Percentiles rank a stretch among this genome's conserved stretches.
These are phyloP conservation scores for Tylopilus felleus DNA, from an alignment of 768 basidiomycete species.

Conservation along the genomic window DNA sequence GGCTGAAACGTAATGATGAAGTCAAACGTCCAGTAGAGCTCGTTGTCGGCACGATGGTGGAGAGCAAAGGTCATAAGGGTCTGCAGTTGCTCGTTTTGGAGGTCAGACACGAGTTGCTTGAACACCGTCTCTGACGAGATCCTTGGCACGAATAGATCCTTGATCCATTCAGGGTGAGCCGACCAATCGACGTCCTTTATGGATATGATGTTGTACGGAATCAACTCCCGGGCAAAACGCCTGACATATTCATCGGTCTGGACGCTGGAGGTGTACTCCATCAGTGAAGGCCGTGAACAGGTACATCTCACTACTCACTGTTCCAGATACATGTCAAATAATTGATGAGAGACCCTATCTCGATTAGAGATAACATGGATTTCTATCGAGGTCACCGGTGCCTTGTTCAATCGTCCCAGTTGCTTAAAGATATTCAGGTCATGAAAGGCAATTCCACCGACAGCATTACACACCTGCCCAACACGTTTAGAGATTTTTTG, in stretches of 20 bases:
- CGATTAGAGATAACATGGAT: slow-evolving; percentile 69
- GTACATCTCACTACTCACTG: slow-evolving; percentile 53
- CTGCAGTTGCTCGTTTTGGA: slow-evolving; percentile 17
- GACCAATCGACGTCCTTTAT: slow-evolving; percentile 42
- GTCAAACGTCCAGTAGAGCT: slow-evolving; percentile 51
- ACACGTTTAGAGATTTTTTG: slow-evolving; percentile 57
- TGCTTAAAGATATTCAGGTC: slow-evolving; percentile 38
- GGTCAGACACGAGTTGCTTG: slow-evolving; percentile 22
- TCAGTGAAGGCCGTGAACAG: background rate
- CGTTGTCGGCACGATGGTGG: slow-evolving; percentile 52
- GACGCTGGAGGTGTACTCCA: slow-evolving; percentile 31
- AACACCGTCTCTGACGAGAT: slow-evolving; percentile 12
- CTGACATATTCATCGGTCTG: slow-evolving; percentile 45
- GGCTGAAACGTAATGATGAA: slow-evolving; percentile 29
- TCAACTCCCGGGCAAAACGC: slow-evolving; percentile 43
- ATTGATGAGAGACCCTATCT: slow-evolving; percentile 60
- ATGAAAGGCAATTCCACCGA: background rate
- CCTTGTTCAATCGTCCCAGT: slow-evolving; percentile 54
- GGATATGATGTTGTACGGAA: slow-evolving; percentile 41
- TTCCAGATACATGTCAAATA: slow-evolving; percentile 66
- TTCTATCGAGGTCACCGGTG: slow-evolving; percentile 52
- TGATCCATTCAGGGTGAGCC: slow-evolving; percentile 31
- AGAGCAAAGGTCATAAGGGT: slow-evolving; percentile 27
- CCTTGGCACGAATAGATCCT: slow-evolving; percentile 31
- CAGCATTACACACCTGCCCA: slow-evolving; percentile 38